phyloP scores from a whole-genome alignment of 139 green algal species.

The Auxenochlorella pyrenoidosa region DNA sequence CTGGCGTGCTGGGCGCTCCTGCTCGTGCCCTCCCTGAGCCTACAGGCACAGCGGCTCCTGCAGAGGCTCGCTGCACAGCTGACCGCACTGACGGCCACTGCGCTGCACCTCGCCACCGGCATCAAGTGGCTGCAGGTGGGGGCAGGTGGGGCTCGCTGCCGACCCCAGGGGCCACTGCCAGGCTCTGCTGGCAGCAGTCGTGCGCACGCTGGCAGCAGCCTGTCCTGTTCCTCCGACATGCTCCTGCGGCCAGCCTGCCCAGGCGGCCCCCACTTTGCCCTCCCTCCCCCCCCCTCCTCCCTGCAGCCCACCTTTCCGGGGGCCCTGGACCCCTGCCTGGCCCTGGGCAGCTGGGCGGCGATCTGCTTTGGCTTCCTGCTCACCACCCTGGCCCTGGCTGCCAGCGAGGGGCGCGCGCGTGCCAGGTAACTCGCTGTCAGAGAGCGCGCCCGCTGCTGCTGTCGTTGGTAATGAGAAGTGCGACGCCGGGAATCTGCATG shows the following conservation, averaged over 20 bases:
- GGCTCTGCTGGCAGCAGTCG: too few relatives aligned
- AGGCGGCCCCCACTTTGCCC: background rate
- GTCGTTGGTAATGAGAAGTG: too few relatives aligned
- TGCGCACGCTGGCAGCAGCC: too few relatives aligned
- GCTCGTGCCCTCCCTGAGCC: too few relatives aligned
- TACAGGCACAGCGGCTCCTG: background rate
- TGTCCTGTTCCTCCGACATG: background rate
- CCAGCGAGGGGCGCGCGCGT: background rate
- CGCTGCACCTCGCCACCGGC: background rate
- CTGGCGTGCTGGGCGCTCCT: too few relatives aligned
- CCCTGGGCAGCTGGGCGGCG: conserved; percentile 1
- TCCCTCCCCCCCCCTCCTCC: too few relatives aligned
- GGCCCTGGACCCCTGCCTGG: conserved; percentile 2
- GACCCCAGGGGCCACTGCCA: too few relatives aligned
- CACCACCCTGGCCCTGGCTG: background rate
- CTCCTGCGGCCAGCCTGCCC: background rate
- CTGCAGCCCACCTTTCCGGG: background rate
- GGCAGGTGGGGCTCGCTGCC: too few relatives aligned
- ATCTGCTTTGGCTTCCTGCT: conserved; percentile 18
- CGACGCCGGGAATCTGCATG: too few relatives aligned
- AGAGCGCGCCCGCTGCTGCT: too few relatives aligned
- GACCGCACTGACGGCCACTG: background rate
- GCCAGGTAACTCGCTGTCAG: background rate
- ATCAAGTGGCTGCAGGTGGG: background rate
- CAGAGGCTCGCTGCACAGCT: background rate